Percentiles rank a stretch among this genome's conserved stretches.
Conservation (phyloP, 306 rosid species). For the Cucurbita moschata region DNA sequence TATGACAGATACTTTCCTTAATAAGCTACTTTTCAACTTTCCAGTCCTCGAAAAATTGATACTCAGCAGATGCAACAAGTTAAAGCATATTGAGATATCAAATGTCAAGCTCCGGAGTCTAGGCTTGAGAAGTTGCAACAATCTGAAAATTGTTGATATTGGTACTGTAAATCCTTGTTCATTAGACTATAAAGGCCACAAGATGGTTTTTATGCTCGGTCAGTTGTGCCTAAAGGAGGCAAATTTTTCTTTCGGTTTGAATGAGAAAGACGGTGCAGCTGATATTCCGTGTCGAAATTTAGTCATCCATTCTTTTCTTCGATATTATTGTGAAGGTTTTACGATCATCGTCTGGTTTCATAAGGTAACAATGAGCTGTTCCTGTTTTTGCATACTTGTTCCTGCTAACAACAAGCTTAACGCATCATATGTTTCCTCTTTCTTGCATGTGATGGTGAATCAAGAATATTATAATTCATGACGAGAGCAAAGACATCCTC, state of each 20-base stretch:
- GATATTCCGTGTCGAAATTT: background rate
- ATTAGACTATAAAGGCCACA: background rate
- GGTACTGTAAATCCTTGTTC: background rate
- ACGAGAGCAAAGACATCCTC: background rate
- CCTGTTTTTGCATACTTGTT: background rate
- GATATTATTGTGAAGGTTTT: background rate
- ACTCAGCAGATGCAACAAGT: background rate
- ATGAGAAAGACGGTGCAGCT: background rate
- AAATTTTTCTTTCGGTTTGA: background rate
- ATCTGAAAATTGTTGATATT: background rate
- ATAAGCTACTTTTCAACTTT: constrained; percentile 16
- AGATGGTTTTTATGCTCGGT: background rate
- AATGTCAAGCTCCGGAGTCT: background rate
- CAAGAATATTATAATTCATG: background rate
- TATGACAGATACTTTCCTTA: constrained; percentile 24
- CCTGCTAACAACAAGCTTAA: background rate
- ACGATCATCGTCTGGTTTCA: background rate
- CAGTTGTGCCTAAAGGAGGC: background rate
- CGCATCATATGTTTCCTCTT: background rate
- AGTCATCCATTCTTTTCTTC: background rate
- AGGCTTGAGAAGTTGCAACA: background rate
- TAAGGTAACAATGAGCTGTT: background rate
- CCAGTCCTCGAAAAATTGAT: background rate
- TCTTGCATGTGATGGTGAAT: background rate
- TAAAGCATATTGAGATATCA: background rate